Evolutionary conservation across 1,139 yeast genomes (phyloP).

Genomic region (Debaryomyces psychrophilus): DNA sequence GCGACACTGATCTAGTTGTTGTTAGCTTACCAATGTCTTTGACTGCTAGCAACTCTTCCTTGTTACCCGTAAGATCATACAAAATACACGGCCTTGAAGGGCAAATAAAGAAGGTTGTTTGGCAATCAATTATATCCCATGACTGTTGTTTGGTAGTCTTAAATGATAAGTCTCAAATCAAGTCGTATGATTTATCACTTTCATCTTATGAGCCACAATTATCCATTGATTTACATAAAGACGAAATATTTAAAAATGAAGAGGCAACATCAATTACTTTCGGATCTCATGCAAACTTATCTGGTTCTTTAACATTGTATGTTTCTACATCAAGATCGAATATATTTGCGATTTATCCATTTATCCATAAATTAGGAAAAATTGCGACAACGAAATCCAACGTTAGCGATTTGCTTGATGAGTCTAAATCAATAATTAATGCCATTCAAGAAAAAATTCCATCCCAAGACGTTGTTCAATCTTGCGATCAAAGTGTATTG

Average conservation of each 20-base stretch:
- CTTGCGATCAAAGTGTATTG: conserved; percentile 19
- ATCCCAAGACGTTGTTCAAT: conserved; percentile 10
- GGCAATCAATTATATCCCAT: conserved; percentile 35
- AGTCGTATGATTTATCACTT: conserved; percentile 33
- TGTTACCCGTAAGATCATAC: conserved; percentile 20
- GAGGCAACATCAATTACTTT: conserved; percentile 37
- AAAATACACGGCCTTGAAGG: conserved; percentile 22
- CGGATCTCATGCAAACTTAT: conserved; percentile 34
- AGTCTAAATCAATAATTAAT: conserved; percentile 24
- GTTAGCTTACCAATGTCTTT: conserved; percentile 28
- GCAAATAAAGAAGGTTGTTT: conserved; percentile 29
- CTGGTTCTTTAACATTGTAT: conserved; percentile 42
- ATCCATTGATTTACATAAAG: conserved; percentile 22
- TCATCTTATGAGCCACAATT: conserved; percentile 31
- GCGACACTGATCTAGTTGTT: conserved; percentile 29
- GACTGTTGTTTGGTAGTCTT: conserved; percentile 39
- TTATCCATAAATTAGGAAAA: conserved; percentile 23
- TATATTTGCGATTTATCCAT: conserved; percentile 40
- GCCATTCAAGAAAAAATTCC: conserved; percentile 24
- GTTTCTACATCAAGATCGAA: conserved; percentile 28
- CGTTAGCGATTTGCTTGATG: conserved; percentile 30
- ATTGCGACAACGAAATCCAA: conserved; percentile 28
- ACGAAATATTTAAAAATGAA: conserved; percentile 18
- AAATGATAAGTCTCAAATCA: conserved; percentile 26
- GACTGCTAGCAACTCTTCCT: conserved; percentile 9